Percentiles rank a stretch among this genome's conserved stretches.
Evolutionary conservation across 225 moss, liverwort and hornwort genomes (phyloP).

Genomic region (Climacium dendroides): DNA sequence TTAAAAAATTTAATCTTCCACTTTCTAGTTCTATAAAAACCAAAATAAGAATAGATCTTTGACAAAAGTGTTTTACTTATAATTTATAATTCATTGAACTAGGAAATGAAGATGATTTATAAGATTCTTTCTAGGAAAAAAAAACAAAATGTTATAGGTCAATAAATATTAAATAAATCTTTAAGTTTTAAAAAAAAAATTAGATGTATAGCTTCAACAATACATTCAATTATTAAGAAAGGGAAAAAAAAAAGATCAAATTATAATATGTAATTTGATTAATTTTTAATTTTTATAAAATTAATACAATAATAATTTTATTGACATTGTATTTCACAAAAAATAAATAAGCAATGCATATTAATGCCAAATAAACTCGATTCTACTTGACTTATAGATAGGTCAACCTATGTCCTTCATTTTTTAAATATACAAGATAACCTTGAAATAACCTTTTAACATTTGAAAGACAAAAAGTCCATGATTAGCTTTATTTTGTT

Average conservation of each 20-base stretch:
- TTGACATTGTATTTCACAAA: too few species aligned
- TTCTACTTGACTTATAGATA: too few species aligned
- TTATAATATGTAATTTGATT: not conserved
- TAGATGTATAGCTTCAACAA: too few species aligned
- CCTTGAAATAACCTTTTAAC: not conserved
- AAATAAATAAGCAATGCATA: too few species aligned
- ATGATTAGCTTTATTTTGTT: not conserved
- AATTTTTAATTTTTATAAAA: too few species aligned
- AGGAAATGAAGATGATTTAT: fast-evolving
- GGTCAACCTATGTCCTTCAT: fast-evolving
- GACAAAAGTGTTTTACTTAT: not conserved
- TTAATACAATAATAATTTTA: not conserved
- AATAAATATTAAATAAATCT: not conserved
- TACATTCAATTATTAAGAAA: too few species aligned
- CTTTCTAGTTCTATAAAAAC: fast-evolving
- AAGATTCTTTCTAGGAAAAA: too few species aligned
- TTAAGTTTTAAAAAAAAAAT: too few species aligned
- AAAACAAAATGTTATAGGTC: not conserved
- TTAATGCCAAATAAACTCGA: not conserved
- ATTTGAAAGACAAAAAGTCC: not conserved
- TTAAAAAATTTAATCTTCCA: not conserved
- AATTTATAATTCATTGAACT: not conserved
- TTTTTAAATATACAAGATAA: not conserved
- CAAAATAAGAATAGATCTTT: not conserved
- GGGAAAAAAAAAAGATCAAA: too few species aligned